These are phyloP conservation scores for Colletotrichum sp. DNA, from an alignment of 2,329 filamentous ascomycete species.

Conservation along the genomic window DNA sequence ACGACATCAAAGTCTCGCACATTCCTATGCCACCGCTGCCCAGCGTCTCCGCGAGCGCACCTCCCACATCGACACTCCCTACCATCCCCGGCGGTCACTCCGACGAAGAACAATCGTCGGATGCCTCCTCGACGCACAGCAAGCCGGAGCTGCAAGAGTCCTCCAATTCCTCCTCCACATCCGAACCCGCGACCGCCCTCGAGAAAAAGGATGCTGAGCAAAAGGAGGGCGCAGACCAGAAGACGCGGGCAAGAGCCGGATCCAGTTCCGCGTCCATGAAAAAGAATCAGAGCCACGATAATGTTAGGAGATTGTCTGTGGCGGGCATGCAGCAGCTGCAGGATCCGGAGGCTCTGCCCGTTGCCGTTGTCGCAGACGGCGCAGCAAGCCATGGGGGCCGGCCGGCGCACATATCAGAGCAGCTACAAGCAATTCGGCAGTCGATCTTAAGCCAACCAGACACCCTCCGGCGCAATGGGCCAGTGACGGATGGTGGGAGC, in stretches of 20 bases:
- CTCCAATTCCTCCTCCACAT: conserved; percentile 3
- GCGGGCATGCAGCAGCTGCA: conserved; percentile 64
- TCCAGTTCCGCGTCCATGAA: conserved; percentile 19
- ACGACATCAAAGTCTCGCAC: conserved; percentile 12
- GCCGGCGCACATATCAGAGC: conserved; percentile 33
- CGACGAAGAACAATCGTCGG: conserved; percentile 20
- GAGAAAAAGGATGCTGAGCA: background rate
- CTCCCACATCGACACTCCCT: conserved; percentile 18
- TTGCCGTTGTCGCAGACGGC: conserved; percentile 48
- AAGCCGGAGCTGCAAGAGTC: conserved; percentile 3
- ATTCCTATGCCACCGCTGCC: conserved; percentile 13
- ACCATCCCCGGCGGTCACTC: conserved; percentile 18
- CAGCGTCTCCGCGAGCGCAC: conserved; percentile 11
- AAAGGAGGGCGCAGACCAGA: background rate
- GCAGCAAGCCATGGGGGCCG: conserved; percentile 43
- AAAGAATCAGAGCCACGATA: conserved; percentile 40
- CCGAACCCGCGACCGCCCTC: conserved; percentile 5
- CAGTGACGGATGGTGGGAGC: conserved; percentile 26
- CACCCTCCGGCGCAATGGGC: conserved; percentile 26
- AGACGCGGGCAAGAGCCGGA: background rate
- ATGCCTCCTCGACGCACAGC: conserved; percentile 15
- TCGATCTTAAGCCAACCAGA: conserved; percentile 31
- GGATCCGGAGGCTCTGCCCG: conserved; percentile 61
- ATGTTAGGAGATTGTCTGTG: conserved; percentile 58
- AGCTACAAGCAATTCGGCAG: conserved; percentile 31